A percentile compares a stretch with the other conserved stretches of the same genome.
Conservation (phyloP, 129 eudicot species). For the Pulicaria dysenterica region DNA sequence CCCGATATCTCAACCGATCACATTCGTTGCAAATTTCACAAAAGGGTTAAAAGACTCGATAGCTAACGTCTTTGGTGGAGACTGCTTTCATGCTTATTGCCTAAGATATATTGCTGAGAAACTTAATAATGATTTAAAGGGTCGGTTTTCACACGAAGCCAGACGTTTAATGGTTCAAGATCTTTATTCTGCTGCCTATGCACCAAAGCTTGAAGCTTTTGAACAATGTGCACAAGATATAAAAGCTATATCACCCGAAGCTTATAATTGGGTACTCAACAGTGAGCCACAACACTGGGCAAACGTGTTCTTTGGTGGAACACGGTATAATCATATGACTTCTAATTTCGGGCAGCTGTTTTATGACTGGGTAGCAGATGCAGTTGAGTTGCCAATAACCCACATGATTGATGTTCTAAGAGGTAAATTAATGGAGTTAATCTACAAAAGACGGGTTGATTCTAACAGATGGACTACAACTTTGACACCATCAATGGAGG, state of each 20-base stretch:
- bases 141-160: slow-evolving; percentile 84
- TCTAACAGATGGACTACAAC: slow-evolving; percentile 71
- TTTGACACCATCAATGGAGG: slow-evolving; percentile 78
- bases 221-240: slow-evolving; percentile 63
- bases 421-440: slow-evolving; percentile 83
- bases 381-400: slow-evolving; percentile 78
- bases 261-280: slow-evolving; percentile 66
- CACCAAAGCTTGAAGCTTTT: slow-evolving; percentile 63
- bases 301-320: slow-evolving; percentile 74
- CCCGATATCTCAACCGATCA: slow-evolving; percentile 54
- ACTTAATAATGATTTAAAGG: slow-evolving; percentile 79
- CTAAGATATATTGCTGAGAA: slow-evolving; percentile 72
- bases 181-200: slow-evolving; percentile 73
- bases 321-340: slow-evolving; percentile 72
- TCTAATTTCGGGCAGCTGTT: slow-evolving; percentile 75
- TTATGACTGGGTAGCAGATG: slow-evolving; percentile 82
- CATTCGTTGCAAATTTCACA: slow-evolving; percentile 72
- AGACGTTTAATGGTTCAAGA: slow-evolving; percentile 94
- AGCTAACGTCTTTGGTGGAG: slow-evolving; percentile 53
- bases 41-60: slow-evolving; percentile 67
- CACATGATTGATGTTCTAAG: slow-evolving; percentile 77
- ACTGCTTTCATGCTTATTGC: slow-evolving; percentile 79
- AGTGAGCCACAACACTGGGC: slow-evolving; percentile 92
- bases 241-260: slow-evolving; percentile 87
- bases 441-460: slow-evolving; percentile 64